A percentile compares a stretch with the other conserved stretches of the same genome.
These are phyloP conservation scores for Bjerkandera adusta DNA, from an alignment of 1,284 basidiomycete species.

Conservation along the genomic window DNA sequence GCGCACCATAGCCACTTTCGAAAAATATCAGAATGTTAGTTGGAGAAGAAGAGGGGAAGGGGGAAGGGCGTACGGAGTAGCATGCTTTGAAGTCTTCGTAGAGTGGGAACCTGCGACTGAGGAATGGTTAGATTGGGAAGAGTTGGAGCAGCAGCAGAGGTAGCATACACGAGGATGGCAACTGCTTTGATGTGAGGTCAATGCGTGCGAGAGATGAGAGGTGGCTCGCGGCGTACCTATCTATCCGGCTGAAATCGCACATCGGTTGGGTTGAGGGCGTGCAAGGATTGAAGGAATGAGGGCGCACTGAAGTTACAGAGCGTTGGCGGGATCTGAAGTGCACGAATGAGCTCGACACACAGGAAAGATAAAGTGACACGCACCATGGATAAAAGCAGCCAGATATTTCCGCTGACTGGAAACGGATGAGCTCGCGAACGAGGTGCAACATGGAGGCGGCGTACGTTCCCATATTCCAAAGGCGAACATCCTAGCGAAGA, in stretches of 20 bases:
- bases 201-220: too few species aligned
- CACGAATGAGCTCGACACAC: too few species aligned
- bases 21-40: too few species aligned
- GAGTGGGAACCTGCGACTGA: too few species aligned
- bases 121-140: too few species aligned
- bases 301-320: background rate
- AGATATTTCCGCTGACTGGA: background rate
- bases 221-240: too few species aligned
- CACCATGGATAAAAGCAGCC: background rate
- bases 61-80: background rate
- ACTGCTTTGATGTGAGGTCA: too few species aligned
- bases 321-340: background rate
- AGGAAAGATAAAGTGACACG: background rate
- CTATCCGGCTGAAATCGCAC: too few species aligned
- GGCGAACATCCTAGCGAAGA: constrained; percentile 1
- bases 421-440: background rate
- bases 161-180: too few species aligned
- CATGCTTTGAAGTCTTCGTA: constrained; percentile 1
- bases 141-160: too few species aligned
- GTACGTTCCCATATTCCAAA: constrained; percentile 1
- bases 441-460: background rate
- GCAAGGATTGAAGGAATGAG: too few species aligned
- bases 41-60: background rate
- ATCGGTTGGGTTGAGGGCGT: too few species aligned
- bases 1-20: constrained; percentile 10